Evolutionary conservation across 352 stramenopile genomes (phyloP).

Genomic region (Pythium folliculosum): DNA sequence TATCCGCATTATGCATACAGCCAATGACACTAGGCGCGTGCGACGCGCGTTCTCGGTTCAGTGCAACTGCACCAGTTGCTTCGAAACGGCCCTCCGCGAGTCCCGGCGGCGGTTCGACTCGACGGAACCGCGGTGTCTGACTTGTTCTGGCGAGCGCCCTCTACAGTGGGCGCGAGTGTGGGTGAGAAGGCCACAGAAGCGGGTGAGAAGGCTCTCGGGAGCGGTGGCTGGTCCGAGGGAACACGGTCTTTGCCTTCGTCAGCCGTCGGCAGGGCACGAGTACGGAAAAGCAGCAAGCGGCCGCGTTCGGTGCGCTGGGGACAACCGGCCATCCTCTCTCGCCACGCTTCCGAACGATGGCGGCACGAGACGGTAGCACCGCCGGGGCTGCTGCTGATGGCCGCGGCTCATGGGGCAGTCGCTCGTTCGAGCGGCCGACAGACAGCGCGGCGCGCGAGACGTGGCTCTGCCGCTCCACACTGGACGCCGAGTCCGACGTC

Average conservation of each 20-base stretch:
- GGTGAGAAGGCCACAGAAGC: background rate
- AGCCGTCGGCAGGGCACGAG: constrained; percentile 5
- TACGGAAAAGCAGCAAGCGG: background rate
- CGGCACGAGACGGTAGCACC: background rate
- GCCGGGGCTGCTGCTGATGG: background rate
- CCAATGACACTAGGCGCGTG: constrained; percentile 1
- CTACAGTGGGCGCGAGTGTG: background rate
- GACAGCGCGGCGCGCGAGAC: constrained; percentile 32
- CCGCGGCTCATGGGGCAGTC: background rate
- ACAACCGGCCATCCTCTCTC: constrained; percentile 10
- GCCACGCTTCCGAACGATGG: constrained; percentile 5
- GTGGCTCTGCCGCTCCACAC: constrained; percentile 60
- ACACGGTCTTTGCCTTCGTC: constrained; percentile 3
- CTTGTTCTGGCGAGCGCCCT: constrained; percentile 13
- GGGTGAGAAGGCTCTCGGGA: too few species aligned
- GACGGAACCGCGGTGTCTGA: constrained; percentile 8
- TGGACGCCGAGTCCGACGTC: constrained; percentile 39
- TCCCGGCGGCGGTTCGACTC: constrained; percentile 11
- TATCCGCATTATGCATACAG: background rate
- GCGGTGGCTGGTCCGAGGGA: too few species aligned
- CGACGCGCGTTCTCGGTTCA: constrained; percentile 25
- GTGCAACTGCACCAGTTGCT: constrained; percentile 15
- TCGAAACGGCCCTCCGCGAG: constrained; percentile 12
- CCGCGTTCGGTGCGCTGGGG: constrained; percentile 4
- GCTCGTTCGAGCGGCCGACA: background rate